Evolutionary conservation across 192 early-diverging fungal genomes (phyloP).

Genomic region (Backusella westeae): DNA sequence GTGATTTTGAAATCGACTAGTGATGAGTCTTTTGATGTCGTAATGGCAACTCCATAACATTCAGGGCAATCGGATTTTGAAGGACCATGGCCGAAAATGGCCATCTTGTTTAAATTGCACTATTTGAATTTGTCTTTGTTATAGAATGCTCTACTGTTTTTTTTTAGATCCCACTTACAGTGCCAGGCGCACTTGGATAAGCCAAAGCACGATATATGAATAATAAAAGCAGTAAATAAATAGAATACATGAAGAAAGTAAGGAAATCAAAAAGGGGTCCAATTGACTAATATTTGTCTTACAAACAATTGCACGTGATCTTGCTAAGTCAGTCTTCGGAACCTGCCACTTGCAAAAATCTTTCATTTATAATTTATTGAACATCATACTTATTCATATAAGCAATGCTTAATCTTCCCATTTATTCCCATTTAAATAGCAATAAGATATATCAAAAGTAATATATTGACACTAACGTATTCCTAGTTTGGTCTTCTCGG

Average conservation of each 20-base stretch:
- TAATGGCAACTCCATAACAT: slow-evolving; percentile 14
- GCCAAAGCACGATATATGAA: neutral
- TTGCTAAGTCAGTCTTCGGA: too few species aligned
- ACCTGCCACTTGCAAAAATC: too few species aligned
- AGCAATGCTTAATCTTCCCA: too few species aligned
- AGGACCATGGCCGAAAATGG: slow-evolving; percentile 18
- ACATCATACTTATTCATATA: too few species aligned
- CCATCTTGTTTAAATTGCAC: slow-evolving; percentile 19
- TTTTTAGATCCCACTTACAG: neutral
- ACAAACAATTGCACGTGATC: neutral
- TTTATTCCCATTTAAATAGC: too few species aligned
- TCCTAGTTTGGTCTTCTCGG: slow-evolving; percentile 54
- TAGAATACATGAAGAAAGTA: neutral
- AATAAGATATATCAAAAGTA: too few species aligned
- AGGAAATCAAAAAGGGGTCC: neutral
- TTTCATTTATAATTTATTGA: too few species aligned
- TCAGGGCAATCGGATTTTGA: slow-evolving; percentile 9
- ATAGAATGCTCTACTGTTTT: neutral
- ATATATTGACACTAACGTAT: neutral
- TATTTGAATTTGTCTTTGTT: neutral
- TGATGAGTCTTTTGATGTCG: neutral
- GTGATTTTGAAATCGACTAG: slow-evolving; percentile 1
- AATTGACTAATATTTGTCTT: neutral
- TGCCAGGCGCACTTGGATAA: slow-evolving; percentile 17
- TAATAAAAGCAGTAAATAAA: neutral